Evolutionary conservation across 176 grass and related monocot genomes (phyloP).

Genomic region (Cenchrus fungigraminus): DNA sequence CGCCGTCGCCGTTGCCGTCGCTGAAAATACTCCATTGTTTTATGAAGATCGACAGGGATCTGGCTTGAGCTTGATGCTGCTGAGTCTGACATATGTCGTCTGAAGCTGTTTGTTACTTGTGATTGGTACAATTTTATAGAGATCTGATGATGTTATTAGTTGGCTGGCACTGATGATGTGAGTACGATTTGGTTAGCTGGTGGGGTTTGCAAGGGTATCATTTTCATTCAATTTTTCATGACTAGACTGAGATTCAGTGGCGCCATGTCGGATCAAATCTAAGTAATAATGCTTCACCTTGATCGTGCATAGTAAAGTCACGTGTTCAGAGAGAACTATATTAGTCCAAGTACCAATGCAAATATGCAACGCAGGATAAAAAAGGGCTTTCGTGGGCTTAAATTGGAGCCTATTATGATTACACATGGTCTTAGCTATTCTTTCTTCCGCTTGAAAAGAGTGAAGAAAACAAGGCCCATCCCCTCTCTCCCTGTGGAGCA

Average conservation of each 20-base stretch:
- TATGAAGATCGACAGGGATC: background rate
- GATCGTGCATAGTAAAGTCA: too few relatives aligned
- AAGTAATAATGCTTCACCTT: too few relatives aligned
- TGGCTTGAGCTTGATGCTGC: background rate
- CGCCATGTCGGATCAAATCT: too few relatives aligned
- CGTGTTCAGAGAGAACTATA: too few relatives aligned
- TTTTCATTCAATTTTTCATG: too few relatives aligned
- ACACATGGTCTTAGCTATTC: too few relatives aligned
- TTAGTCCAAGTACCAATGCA: too few relatives aligned
- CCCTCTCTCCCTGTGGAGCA: too few relatives aligned
- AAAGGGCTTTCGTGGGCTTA: background rate
- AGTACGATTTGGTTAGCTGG: background rate
- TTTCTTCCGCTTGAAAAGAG: background rate
- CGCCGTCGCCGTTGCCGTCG: background rate
- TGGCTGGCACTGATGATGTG: background rate
- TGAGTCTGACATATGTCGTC: conserved; percentile 19
- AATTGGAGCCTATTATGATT: background rate
- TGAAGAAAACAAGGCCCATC: background rate
- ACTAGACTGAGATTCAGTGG: too few relatives aligned
- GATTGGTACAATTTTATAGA: background rate
- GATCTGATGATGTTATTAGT: background rate
- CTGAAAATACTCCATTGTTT: background rate
- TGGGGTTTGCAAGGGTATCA: too few relatives aligned
- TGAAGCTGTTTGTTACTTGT: conserved; percentile 26
- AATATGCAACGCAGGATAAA: too few relatives aligned